Evolutionary conservation across 2,329 filamentous ascomycete genomes (phyloP).

Genomic region (Furcasterigmium sp.): DNA sequence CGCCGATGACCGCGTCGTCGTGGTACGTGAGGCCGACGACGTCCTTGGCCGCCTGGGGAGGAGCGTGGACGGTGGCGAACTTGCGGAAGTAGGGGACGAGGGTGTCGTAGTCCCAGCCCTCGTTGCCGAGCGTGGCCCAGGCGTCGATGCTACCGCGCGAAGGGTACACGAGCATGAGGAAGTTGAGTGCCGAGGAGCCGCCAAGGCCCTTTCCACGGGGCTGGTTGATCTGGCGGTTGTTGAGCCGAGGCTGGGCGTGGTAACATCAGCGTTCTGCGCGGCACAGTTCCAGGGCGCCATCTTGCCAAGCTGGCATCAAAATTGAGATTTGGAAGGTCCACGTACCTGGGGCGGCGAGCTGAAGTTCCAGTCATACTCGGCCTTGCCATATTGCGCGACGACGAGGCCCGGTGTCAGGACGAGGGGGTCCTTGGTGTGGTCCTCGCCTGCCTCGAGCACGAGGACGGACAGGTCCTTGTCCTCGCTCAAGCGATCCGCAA

Average conservation of each 20-base stretch:
- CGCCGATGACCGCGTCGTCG: constrained; percentile 22
- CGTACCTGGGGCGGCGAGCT: constrained; percentile 14
- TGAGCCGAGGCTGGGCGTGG: neutral
- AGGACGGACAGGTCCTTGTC: constrained; percentile 4
- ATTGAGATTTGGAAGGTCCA: neutral
- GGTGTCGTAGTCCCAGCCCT: constrained; percentile 51
- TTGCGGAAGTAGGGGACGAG: constrained; percentile 14
- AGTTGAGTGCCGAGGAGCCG: constrained; percentile 57
- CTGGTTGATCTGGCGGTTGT: constrained; percentile 7
- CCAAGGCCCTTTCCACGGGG: constrained; percentile 36
- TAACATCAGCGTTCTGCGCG: neutral
- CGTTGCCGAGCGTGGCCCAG: constrained; percentile 53
- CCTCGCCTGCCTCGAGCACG: constrained; percentile 12
- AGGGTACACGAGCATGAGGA: constrained; percentile 48
- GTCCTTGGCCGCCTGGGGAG: constrained; percentile 19
- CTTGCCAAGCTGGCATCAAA: too few species aligned
- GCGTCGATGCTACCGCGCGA: constrained; percentile 45
- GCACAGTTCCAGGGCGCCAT: too few species aligned
- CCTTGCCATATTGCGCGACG: constrained; percentile 12
- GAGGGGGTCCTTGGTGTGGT: constrained; percentile 9
- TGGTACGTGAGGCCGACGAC: constrained; percentile 22
- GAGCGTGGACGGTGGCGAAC: constrained; percentile 18
- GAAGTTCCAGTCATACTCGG: constrained; percentile 15
- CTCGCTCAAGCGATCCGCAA: constrained; percentile 24
- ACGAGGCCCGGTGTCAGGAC: constrained; percentile 13